These are phyloP conservation scores for Phialocephala subalpina DNA, from an alignment of 2,329 filamentous ascomycete genomes.

Conservation along the genomic window DNA sequence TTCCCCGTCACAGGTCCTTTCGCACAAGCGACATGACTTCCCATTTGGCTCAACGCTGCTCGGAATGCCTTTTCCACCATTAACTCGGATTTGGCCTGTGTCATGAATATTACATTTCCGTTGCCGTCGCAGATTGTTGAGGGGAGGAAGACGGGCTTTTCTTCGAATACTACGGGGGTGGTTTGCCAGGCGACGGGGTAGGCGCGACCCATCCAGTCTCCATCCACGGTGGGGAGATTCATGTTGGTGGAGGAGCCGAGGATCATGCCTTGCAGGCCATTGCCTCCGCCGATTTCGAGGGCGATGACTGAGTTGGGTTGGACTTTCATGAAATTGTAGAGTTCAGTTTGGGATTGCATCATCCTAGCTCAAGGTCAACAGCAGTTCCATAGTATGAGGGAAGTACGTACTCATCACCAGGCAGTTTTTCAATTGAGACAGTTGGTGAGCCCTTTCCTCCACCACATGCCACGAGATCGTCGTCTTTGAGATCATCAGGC, in stretches of 20 bases:
- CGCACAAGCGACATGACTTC: conserved; percentile 58
- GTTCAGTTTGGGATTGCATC: conserved; percentile 56
- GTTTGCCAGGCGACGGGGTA: conserved; percentile 65
- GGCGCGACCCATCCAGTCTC: conserved; percentile 64
- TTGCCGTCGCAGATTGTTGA: conserved; percentile 60
- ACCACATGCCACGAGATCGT: conserved; percentile 61
- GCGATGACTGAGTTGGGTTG: conserved; percentile 64
- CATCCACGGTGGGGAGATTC: conserved; percentile 59
- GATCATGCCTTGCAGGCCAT: conserved; percentile 66
- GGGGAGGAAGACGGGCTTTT: conserved; percentile 54
- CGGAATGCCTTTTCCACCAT: conserved; percentile 59
- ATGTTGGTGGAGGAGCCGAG: conserved; percentile 62
- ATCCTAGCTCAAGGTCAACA: conserved; percentile 40
- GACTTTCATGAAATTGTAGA: conserved; percentile 58
- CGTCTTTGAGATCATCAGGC: conserved; percentile 57
- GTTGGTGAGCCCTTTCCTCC: conserved; percentile 67
- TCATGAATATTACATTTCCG: conserved; percentile 58
- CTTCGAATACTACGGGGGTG: conserved; percentile 59
- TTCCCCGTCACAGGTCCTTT: conserved; percentile 57
- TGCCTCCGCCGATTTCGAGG: conserved; percentile 69
- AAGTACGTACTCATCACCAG: conserved; percentile 55
- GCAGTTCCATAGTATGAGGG: neutral
- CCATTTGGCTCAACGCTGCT: conserved; percentile 62
- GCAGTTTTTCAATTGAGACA: conserved; percentile 66
- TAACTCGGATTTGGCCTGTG: conserved; percentile 53